phyloP scores from a whole-genome alignment of 2,329 filamentous ascomycete species.

The Pseudogymnoascus sp. region DNA sequence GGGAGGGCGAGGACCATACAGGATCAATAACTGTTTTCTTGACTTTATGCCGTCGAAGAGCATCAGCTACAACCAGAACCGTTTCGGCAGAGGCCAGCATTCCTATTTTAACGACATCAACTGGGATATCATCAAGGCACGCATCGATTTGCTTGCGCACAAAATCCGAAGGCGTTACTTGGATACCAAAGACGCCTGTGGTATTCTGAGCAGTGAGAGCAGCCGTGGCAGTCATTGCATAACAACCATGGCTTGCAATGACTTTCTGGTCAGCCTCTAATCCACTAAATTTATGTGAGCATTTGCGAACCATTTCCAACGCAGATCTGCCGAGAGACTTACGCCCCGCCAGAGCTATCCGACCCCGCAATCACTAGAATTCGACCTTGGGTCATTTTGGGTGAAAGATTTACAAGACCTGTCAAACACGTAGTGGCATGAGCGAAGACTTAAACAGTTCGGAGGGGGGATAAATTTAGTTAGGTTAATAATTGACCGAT shows the following conservation, averaged over 20 bases:
- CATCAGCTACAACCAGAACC: slow-evolving; percentile 58
- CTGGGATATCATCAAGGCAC: slow-evolving; percentile 72
- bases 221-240: slow-evolving; percentile 92
- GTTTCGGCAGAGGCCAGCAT: slow-evolving; percentile 73
- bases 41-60: slow-evolving; percentile 49
- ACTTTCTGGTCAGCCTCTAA: slow-evolving; percentile 96
- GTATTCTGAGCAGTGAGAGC: slow-evolving; percentile 97
- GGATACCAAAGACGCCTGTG: slow-evolving; percentile 70
- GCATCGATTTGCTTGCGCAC: slow-evolving; percentile 79
- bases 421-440: background rate
- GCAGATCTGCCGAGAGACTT: slow-evolving; percentile 31
- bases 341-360: slow-evolving; percentile 69
- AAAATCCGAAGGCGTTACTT: slow-evolving; percentile 69
- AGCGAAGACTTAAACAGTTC: background rate
- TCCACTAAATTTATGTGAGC: slow-evolving; percentile 46
- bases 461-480: background rate
- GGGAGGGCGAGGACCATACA: slow-evolving; percentile 36
- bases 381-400: slow-evolving; percentile 31
- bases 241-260: slow-evolving; percentile 82
- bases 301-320: slow-evolving; percentile 1
- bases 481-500: background rate
- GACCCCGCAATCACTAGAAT: slow-evolving; percentile 65
- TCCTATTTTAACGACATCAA: slow-evolving; percentile 85
- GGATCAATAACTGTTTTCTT: slow-evolving; percentile 63
- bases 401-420: background rate